Conservation (phyloP, 2,329 filamentous ascomycete species). For the Coleophoma crateriformis region DNA sequence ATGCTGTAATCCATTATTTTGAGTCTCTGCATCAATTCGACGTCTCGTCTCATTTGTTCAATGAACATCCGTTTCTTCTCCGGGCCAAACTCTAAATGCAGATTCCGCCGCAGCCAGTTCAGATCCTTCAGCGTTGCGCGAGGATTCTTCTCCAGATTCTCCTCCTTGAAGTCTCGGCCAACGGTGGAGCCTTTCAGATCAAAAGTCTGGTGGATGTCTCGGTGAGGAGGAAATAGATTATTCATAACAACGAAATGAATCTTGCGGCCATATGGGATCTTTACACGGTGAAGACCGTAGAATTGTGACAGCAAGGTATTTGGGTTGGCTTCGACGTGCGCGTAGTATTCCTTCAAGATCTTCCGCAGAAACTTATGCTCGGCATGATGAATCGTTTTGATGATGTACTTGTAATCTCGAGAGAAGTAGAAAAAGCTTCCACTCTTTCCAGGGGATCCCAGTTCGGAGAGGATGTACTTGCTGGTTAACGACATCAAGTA, state of each 20-base stretch:
- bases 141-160: conserved; percentile 82
- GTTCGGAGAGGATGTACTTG: conserved; percentile 96
- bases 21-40: conserved; percentile 76
- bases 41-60: conserved; percentile 82
- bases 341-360: conserved; percentile 86
- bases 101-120: conserved; percentile 86
- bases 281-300: conserved; percentile 93
- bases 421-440: conserved; percentile 99
- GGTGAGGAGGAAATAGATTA: conserved; percentile 94
- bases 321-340: conserved; percentile 86
- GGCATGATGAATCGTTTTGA: conserved; percentile 97
- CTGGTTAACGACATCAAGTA: conserved; percentile 97
- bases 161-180: conserved; percentile 85
- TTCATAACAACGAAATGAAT: conserved; percentile 99
- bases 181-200: conserved; percentile 96
- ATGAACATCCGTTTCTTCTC: conserved; percentile 85
- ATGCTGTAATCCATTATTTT: conserved; percentile 99
- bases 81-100: conserved; percentile 82
- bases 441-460: conserved; percentile 95
- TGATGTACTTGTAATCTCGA: conserved; percentile 99
- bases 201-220: conserved; percentile 95
- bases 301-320: conserved; percentile 97
- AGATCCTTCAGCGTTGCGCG: conserved; percentile 92
- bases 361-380: conserved; percentile 86
- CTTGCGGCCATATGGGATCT: conserved; percentile 96